phyloP scores from a whole-genome alignment of 176 grass and related monocot species.

The Thinopyrum elongatum region DNA sequence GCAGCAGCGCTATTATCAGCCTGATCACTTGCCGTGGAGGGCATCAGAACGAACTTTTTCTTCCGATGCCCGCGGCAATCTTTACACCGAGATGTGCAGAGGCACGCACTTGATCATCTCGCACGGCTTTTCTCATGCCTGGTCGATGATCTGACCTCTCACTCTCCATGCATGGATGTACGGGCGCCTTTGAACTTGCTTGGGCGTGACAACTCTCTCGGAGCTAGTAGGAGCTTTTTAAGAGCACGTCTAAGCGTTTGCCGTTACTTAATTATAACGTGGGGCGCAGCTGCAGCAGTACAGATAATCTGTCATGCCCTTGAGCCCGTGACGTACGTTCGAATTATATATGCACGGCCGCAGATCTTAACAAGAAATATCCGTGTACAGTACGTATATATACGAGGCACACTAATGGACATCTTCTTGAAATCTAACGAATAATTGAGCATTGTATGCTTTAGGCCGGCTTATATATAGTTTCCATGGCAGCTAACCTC shows the following conservation, averaged over 20 bases:
- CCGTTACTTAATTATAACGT: neutral
- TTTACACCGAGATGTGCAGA: slow-evolving; percentile 27
- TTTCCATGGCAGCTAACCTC: neutral
- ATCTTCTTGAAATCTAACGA: neutral
- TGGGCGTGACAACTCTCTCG: slow-evolving; percentile 7
- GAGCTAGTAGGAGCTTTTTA: neutral
- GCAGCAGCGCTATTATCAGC: slow-evolving; percentile 3
- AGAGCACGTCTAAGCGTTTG: neutral
- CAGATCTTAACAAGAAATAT: neutral
- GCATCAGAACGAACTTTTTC: slow-evolving; percentile 11
- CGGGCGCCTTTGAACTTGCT: slow-evolving; percentile 14
- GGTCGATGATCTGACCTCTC: neutral
- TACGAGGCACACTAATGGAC: neutral
- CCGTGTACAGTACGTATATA: neutral
- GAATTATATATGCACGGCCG: neutral
- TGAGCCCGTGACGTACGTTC: neutral
- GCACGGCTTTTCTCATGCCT: neutral
- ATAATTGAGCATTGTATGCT: neutral
- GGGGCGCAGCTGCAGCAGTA: neutral
- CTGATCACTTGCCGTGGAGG: slow-evolving; percentile 42
- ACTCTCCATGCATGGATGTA: neutral
- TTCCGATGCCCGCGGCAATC: neutral
- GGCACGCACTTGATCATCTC: neutral
- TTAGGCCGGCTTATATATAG: neutral
- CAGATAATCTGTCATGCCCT: neutral